Evolutionary conservation across 257 asterid species (phyloP).

Genomic region (Thymus quinquecostatus): DNA sequence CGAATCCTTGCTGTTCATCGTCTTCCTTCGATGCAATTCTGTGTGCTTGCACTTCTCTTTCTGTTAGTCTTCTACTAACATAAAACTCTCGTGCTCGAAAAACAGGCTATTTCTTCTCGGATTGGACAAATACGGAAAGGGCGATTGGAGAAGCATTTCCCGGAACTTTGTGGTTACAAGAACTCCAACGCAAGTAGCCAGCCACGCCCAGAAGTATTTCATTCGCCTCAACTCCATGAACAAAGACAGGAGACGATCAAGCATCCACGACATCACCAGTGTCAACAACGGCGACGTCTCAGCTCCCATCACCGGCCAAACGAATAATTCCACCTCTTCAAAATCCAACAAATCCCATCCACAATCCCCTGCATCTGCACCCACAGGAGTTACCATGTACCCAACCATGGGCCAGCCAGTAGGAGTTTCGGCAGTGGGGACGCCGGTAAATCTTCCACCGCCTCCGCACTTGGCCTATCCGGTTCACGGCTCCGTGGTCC

Average conservation of each 20-base stretch:
- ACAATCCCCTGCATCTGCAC: conserved; percentile 35
- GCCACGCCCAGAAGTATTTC: conserved; percentile 94
- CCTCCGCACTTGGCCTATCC: conserved; percentile 57
- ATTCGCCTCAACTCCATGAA: conserved; percentile 89
- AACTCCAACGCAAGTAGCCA: conserved; percentile 95
- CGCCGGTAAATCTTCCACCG: conserved; percentile 59
- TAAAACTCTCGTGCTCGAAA: conserved; percentile 1
- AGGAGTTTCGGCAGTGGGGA: conserved; percentile 72
- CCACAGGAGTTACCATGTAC: conserved; percentile 54
- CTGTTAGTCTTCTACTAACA: conserved; percentile 13
- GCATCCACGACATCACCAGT: conserved; percentile 92
- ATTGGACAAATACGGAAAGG: conserved; percentile 85
- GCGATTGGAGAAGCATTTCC: conserved; percentile 95
- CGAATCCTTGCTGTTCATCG: neutral
- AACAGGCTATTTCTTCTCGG: conserved; percentile 88
- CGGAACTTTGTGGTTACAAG: conserved; percentile 84
- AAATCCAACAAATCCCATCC: conserved; percentile 53
- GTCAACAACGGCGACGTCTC: conserved; percentile 65
- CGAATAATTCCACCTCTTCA: conserved; percentile 49
- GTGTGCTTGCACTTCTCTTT: too few relatives aligned
- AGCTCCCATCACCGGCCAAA: conserved; percentile 75
- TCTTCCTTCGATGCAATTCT: conserved; percentile 4
- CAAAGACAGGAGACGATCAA: conserved; percentile 84
- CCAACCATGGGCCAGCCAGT: conserved; percentile 78
- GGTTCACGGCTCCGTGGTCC: conserved; percentile 46